A percentile compares a stretch with the other conserved stretches of the same genome.
Evolutionary conservation across 2,329 filamentous ascomycete species (phyloP).

Genomic region (Talaromyces marneffei): DNA sequence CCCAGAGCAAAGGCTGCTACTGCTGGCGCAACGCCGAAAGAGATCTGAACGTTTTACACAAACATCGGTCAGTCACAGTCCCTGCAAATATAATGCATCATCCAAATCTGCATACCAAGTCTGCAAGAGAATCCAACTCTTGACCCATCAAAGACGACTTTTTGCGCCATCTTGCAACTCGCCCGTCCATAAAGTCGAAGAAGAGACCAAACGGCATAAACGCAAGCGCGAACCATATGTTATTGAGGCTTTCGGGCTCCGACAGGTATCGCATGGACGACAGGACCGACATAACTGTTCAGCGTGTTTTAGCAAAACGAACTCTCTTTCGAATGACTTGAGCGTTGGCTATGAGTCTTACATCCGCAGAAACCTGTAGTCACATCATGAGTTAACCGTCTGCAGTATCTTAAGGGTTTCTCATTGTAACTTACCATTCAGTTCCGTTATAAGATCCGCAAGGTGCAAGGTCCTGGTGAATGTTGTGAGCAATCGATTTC

Average conservation of each 20-base stretch:
- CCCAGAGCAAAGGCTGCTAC: constrained; percentile 83
- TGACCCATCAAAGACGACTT: constrained; percentile 98
- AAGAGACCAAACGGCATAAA: constrained; percentile 92
- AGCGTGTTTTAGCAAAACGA: not conserved
- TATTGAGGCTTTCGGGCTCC: constrained; percentile 57
- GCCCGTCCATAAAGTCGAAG: constrained; percentile 97
- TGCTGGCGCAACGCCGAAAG: constrained; percentile 88
- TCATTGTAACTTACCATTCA: constrained; percentile 38
- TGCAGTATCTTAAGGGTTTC: not conserved
- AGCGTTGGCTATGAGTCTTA: constrained; percentile 21
- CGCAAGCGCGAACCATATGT: constrained; percentile 74
- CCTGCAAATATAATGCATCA: not conserved
- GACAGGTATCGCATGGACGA: constrained; percentile 88
- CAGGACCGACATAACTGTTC: constrained; percentile 81
- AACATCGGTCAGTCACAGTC: not conserved
- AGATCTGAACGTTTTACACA: constrained; percentile 58
- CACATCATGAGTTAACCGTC: constrained; percentile 16
- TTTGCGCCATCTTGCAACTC: constrained; percentile 90
- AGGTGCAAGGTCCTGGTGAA: constrained; percentile 42
- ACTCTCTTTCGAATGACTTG: not conserved
- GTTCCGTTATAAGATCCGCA: constrained; percentile 46
- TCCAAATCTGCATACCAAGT: constrained; percentile 62
- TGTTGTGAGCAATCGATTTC: constrained; percentile 16
- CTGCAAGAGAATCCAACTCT: constrained; percentile 90
- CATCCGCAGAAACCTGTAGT: constrained; percentile 45